Evolutionary conservation across 176 grass and related monocot species (phyloP).

Genomic region (Urochloa ruziziensis): DNA sequence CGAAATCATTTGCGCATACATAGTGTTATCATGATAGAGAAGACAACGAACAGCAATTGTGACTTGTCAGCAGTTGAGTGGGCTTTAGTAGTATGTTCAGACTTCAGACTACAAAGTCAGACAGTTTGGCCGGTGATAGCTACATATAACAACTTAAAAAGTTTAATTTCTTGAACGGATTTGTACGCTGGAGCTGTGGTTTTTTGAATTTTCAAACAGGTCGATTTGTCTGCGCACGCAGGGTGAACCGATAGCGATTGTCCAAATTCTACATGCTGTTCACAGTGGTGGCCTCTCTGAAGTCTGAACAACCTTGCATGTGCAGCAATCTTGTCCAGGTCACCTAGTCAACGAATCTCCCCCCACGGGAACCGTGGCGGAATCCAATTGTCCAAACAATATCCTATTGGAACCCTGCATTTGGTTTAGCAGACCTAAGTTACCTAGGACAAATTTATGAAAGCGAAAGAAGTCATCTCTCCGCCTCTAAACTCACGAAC

Average conservation of each 20-base stretch:
- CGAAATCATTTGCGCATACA: neutral
- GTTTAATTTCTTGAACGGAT: neutral
- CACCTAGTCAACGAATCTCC: neutral
- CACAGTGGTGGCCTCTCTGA: neutral
- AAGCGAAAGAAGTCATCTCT: neutral
- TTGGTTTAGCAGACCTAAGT: neutral
- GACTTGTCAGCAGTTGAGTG: neutral
- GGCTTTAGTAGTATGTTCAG: constrained; percentile 9
- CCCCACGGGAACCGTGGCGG: constrained; percentile 7
- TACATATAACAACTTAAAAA: constrained; percentile 15
- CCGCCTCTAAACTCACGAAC: neutral
- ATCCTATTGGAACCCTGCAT: no score
- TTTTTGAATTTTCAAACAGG: neutral
- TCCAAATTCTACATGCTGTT: neutral
- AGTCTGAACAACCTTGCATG: neutral
- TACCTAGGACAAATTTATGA: neutral
- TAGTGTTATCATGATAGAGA: no score
- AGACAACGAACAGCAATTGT: neutral
- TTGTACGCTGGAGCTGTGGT: neutral
- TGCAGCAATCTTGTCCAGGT: neutral
- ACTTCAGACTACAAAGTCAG: constrained; percentile 7
- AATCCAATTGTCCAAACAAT: neutral
- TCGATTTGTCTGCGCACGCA: neutral
- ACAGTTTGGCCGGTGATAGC: constrained; percentile 23
- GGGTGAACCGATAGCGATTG: neutral